A percentile compares a stretch with the other conserved stretches of the same genome.
These are phyloP conservation scores for Claviceps sp. DNA, from an alignment of 2,329 filamentous ascomycete genomes.

Conservation along the genomic window DNA sequence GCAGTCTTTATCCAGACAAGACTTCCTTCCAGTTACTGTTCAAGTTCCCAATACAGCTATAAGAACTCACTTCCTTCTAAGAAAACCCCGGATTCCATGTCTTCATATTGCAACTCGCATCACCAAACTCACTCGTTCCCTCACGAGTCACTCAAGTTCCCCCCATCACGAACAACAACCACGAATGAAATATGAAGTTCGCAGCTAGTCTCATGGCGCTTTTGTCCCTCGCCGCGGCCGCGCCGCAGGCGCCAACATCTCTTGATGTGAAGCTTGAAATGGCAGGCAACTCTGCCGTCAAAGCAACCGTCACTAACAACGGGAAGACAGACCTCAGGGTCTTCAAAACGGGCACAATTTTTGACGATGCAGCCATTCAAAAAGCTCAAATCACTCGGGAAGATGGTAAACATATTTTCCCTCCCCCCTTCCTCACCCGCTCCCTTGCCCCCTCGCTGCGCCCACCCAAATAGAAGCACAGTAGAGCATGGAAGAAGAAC, in stretches of 20 bases:
- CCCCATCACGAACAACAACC: too few relatives aligned
- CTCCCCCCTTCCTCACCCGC: neutral
- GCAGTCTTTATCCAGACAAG: too few relatives aligned
- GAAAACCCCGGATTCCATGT: too few relatives aligned
- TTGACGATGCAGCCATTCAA: constrained; percentile 37
- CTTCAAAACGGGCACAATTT: constrained; percentile 37
- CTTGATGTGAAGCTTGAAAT: constrained; percentile 32
- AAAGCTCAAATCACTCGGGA: constrained; percentile 32
- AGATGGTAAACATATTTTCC: constrained; percentile 3
- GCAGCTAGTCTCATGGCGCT: neutral
- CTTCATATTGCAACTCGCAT: too few relatives aligned
- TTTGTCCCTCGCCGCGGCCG: constrained; percentile 1
- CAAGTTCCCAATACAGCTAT: too few relatives aligned
- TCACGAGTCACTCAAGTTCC: too few relatives aligned
- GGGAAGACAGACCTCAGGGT: constrained; percentile 34
- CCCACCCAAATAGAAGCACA: neutral
- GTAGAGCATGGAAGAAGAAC: neutral
- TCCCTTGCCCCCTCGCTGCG: neutral
- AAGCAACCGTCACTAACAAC: constrained; percentile 39
- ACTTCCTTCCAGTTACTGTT: too few relatives aligned
- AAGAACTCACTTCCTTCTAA: too few relatives aligned
- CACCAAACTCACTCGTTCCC: too few relatives aligned
- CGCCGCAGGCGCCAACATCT: constrained; percentile 14
- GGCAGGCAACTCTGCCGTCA: constrained; percentile 37
- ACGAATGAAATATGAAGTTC: neutral